Base-by-base conservation (phyloP, 2,329 filamentous ascomycete genomes). In the Tolypocladium paradoxum region DNA sequence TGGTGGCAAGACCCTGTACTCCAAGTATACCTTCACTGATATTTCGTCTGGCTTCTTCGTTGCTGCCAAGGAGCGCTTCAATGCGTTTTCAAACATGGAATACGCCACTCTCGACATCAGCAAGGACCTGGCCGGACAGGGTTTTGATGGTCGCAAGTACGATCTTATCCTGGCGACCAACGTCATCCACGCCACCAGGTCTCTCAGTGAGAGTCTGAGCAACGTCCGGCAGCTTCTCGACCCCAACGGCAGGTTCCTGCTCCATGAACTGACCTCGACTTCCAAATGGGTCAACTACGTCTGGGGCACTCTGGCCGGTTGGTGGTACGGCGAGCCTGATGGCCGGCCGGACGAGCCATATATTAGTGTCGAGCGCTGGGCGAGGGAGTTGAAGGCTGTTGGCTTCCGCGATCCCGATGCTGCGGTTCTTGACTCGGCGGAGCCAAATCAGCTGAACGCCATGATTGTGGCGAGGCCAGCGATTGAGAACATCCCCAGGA, bases 281-380 rank as follows among this genome's bases (percentile, higher is more conserved):
- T 38, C 22, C 27, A 50, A 50, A 27, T 40, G 48, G 48, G 22
- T n/a, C 18, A 50, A 50, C 36, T 37, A 40, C 24, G 22, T 38
- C 35, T 29, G 8, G 14, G 40, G 40, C 2, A 36, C 47, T 3
- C 22, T 49, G 34, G 55, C 64, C 0, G 63, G 62, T 3, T 71
- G 69, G 68, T 70, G 69, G 68, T 57, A 65, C 3, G 65, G 67
- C 6, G 56, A 51, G 9, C 54, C 56, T 1, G 62, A 68, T 11
- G 54, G 53, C 1, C 59, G 65, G 2, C 18, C 51, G 1, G 52
- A 56, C 3, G 60, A 61, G 47, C 66, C 65, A 2, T 62, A 61
- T n/a, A 45, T 66, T 2, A 27, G 14, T 18, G 3, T 24, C 3
- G 20, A 34, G n/a, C 37, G 55, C 11, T 69, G 65, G 67, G 55